Evolutionary conservation across 2,329 filamentous ascomycete species (phyloP), one percentile per base, ranked within the genome.

Genomic region (Sporothrix euskadiensis): DNA sequence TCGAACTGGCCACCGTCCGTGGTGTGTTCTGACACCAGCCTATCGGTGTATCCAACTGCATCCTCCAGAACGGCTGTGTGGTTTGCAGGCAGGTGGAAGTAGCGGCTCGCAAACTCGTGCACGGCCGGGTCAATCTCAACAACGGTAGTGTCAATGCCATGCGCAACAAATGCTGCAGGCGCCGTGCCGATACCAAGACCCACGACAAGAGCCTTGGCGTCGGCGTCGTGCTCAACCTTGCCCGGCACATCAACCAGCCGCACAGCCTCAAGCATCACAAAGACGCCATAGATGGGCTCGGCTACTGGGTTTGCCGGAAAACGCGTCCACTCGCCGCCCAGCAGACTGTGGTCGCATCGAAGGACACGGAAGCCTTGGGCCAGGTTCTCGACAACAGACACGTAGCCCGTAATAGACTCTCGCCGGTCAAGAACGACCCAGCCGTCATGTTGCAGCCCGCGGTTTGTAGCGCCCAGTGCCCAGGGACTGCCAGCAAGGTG

Each of bases 221-320:
- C 41, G 5, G n/a, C 44, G 14, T 49, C 71, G 0, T 54, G 16
- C 2, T 16, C 22, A 2, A 19, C 54, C n/a, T 44, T 6, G 41
- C 86, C 84, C 4, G 85, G 82, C 0, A 85, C 85, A 77, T 96
- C 86, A 32, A 97, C 86, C 44, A 99, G 86, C 30, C 96, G 89
- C 7, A 98, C 91, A 3, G 95, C 94, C 81, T 99, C 96, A 0
- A 99, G 88, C 87, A 97, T 97, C 35, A 93, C 91, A 80, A 99
- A 99, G n/a, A 98, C 92, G 10, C 93, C 91, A 80, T 98, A 99
- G 73, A 99, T 93, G 0, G 95, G 94, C 82, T 99, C 96, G 12
- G 89, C 88, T 22, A 94, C 87, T 75, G 79, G 83, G 69, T 82
- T 85, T 74, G 80, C 90, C 81, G 78, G 81, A 77, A 82, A 84